Percentiles rank a stretch among this genome's conserved stretches.
phyloP scores from a whole-genome alignment of 768 basidiomycete species.

The Lentinula aciculospora region DNA sequence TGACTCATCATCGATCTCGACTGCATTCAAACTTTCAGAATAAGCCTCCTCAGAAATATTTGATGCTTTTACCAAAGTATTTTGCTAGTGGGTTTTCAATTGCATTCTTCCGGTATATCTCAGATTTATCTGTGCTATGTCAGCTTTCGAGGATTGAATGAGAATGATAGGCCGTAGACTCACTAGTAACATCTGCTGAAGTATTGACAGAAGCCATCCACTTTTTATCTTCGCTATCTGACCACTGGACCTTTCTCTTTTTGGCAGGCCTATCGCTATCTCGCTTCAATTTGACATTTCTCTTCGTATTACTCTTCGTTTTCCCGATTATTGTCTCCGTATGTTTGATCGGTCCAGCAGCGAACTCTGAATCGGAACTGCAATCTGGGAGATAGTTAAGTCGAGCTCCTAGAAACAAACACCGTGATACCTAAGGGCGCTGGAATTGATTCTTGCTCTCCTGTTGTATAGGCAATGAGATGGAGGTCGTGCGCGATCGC shows the following conservation, averaged over 20 bases:
- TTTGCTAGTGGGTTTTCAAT: not conserved
- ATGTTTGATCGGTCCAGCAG: constrained; percentile 23
- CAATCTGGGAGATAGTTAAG: constrained; percentile 21
- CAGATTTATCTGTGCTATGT: not conserved
- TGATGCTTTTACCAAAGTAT: not conserved
- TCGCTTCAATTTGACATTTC: constrained; percentile 10
- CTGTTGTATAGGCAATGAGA: not conserved
- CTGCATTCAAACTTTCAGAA: not conserved
- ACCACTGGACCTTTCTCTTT: not conserved
- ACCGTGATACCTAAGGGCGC: constrained; percentile 7
- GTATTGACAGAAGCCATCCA: not conserved
- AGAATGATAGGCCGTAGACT: not conserved
- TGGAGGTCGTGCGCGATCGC: not conserved
- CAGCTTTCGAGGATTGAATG: not conserved
- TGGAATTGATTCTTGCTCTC: constrained; percentile 2
- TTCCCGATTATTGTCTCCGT: constrained; percentile 21
- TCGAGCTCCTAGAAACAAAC: not conserved
- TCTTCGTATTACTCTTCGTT: too few relatives aligned
- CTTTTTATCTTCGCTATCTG: not conserved
- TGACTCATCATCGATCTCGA: not conserved
- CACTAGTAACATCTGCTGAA: not conserved
- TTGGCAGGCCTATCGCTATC: not conserved
- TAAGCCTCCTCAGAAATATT: not conserved
- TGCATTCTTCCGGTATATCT: not conserved
- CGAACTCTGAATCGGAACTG: constrained; percentile 49